Evolutionary conservation across 805 yeast species (phyloP).

Genomic region (Jamesozyma hellenica): DNA sequence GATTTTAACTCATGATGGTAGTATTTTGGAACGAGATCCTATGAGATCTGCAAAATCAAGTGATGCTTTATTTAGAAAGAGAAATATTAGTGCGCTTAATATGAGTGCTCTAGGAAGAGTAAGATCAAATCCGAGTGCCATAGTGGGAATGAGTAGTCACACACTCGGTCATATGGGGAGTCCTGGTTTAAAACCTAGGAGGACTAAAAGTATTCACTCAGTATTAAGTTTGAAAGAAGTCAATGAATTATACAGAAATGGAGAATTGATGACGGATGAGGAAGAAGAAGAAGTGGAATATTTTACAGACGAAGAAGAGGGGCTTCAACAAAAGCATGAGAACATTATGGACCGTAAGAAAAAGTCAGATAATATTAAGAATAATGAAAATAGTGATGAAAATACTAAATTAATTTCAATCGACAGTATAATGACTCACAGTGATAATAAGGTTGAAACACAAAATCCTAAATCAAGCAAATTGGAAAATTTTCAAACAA

Average conservation of each 20-base stretch:
- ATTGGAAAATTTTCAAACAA: not conserved
- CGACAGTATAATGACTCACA: not conserved
- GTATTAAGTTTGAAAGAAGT: conserved; percentile 20
- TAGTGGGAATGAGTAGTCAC: not conserved
- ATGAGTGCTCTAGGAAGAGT: conserved; percentile 27
- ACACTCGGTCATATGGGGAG: conserved; percentile 8
- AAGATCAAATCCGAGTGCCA: conserved; percentile 13
- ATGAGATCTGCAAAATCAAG: conserved; percentile 15
- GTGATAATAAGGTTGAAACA: not conserved
- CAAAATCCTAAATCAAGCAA: not conserved
- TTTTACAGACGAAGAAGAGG: conserved; percentile 2
- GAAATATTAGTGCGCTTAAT: conserved; percentile 24
- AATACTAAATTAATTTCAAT: not conserved
- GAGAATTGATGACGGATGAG: conserved; percentile 32
- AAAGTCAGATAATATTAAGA: not conserved
- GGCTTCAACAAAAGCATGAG: not conserved
- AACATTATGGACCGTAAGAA: not conserved
- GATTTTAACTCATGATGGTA: conserved; percentile 21
- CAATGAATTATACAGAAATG: conserved; percentile 23
- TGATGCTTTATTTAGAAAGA: conserved; percentile 22
- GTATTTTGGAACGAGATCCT: conserved; percentile 10
- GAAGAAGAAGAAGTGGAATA: conserved; percentile 23
- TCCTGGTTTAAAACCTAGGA: conserved; percentile 22
- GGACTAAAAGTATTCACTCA: conserved; percentile 23
- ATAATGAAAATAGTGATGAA: not conserved